Evolutionary conservation across 129 eudicot species (phyloP), one percentile per base, ranked within the genome.

Genomic region (Chrysanthemum lavandulifolium): DNA sequence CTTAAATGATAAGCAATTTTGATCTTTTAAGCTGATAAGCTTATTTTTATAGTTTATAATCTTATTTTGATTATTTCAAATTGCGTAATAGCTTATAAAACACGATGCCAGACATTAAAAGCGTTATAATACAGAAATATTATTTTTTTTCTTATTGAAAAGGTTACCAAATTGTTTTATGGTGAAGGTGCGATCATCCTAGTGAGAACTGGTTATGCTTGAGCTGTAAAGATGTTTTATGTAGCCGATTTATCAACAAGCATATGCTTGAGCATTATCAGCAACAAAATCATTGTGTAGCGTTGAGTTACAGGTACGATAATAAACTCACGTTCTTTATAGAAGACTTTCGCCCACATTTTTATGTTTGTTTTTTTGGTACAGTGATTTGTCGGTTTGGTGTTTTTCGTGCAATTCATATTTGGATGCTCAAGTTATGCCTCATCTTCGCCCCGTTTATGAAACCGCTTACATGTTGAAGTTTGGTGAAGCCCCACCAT

Each of bases 311-410:
- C 88, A 94, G 98, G 98, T 90, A 61, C 23, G 53, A 27, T 56
- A 27, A 58, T 13, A 52, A 65, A 62, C 33, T n/a, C 33, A 2
- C 45, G 14, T 9, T 53, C 47, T 40, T 1, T 40, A 7, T 40
- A 40, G 10, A 40, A 40, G 47, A 40, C 47, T 40, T 40, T 7
- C 9, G 2, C 47, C 47, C 45, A 36, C 45, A 6, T 31, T 21
- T 51, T 50, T 77, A 16, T 21, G 51, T 10, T 64, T 31, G 33
- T 25, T 52, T 55, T 33, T 59, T 75, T 69, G 79, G 36, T 73
- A 69, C 88, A 94, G 98, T 72, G 98, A 94, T 80, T 78, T 94
- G 9, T 94, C 98, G 4, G 96, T 94, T 58, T 94, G 98, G 98
- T 94, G 97, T 71, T 94, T 90, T 87, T 80, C 81, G 5, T 94